Evolutionary conservation across 2,329 filamentous ascomycete genomes (phyloP).

Genomic region (Aspergillus tamarii): DNA sequence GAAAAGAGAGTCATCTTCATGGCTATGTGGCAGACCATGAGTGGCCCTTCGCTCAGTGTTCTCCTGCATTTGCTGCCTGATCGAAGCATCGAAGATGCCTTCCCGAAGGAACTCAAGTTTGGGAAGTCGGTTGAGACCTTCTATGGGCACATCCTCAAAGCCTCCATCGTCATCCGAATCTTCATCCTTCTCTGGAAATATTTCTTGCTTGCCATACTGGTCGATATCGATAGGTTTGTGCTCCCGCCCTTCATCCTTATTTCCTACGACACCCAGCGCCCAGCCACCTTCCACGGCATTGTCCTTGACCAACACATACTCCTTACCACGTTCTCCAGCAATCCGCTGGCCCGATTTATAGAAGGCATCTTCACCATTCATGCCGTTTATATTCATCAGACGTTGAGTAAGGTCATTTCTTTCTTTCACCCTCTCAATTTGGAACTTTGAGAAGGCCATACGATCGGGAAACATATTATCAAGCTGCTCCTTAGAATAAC

Average conservation of each 20-base stretch:
- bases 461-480: constrained; percentile 96
- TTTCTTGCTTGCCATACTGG: constrained; percentile 52
- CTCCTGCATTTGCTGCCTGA: constrained; percentile 33
- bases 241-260: constrained; percentile 74
- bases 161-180: constrained; percentile 72
- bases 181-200: constrained; percentile 61
- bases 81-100: constrained; percentile 40
- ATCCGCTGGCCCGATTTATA: constrained; percentile 61
- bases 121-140: constrained; percentile 82
- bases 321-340: constrained; percentile 78
- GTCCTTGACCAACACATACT: constrained; percentile 96
- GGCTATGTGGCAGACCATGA: constrained; percentile 14
- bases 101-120: constrained; percentile 54
- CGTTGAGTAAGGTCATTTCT: constrained; percentile 93
- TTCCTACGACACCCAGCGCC: constrained; percentile 91
- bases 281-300: constrained; percentile 93
- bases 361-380: constrained; percentile 75
- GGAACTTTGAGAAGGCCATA: constrained; percentile 95
- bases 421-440: constrained; percentile 91
- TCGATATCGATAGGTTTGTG: constrained; percentile 95
- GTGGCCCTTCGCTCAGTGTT: constrained; percentile 38
- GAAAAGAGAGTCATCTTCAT: constrained; percentile 60
- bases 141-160: constrained; percentile 91
- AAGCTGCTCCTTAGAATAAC: constrained; percentile 91
- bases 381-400: constrained; percentile 91